Conservation (phyloP, 495 filamentous ascomycete genomes). For the Daldinia concentrica region DNA sequence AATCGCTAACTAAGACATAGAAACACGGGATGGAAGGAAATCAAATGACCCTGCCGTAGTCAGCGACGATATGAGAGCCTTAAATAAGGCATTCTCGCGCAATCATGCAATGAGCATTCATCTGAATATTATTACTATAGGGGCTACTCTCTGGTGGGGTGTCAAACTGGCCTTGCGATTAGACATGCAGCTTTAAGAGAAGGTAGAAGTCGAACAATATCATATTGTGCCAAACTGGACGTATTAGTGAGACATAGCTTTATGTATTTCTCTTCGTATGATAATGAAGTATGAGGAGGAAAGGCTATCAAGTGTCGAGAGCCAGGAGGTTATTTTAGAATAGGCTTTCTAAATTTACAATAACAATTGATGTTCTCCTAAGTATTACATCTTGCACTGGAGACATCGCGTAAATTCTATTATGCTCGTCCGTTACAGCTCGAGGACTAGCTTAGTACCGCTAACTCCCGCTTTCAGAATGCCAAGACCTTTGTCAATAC, state of each 20-base stretch:
- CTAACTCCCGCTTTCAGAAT: constrained; percentile 55
- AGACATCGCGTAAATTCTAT: no score
- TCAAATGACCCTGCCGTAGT: constrained; percentile 7
- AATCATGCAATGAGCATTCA: constrained; percentile 67
- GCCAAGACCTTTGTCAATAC: constrained; percentile 58
- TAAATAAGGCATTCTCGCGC: constrained; percentile 57
- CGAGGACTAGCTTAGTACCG: constrained; percentile 43
- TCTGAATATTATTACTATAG: constrained; percentile 61
- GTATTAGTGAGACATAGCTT: neutral
- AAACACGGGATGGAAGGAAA: constrained; percentile 39
- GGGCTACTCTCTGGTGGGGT: constrained; percentile 62
- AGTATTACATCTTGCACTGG: no score
- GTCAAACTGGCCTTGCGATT: constrained; percentile 53
- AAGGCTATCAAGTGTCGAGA: no score
- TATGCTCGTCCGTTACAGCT: constrained; percentile 1
- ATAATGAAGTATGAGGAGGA: no score
- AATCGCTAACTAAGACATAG: constrained; percentile 25
- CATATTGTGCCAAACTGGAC: no score
- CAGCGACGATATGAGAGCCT: constrained; percentile 49
- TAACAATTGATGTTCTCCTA: no score
- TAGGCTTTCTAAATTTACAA: no score
- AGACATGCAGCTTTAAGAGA: constrained; percentile 20
- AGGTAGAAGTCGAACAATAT: neutral
- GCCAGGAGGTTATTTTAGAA: no score
- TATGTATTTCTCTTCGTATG: no score